Base-by-base conservation (phyloP, 495 filamentous ascomycete species). In the Penicillium longicatenatum region DNA sequence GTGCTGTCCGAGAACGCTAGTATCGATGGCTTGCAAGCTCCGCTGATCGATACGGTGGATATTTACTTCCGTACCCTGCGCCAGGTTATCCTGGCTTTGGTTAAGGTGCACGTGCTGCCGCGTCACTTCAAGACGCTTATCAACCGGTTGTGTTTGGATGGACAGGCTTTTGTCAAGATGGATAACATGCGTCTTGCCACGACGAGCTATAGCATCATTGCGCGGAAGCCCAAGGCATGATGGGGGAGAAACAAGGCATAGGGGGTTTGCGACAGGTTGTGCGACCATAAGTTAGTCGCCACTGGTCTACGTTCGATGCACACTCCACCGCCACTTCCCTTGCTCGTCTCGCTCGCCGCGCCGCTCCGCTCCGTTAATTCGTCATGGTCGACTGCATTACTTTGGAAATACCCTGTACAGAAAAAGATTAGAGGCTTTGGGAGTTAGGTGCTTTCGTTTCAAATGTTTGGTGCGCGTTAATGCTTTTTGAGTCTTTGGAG, bases 151-250 rank as follows among this genome's bases (percentile, higher is more conserved):
- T 84, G 82, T 58, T 65, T 85, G 30, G 83, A 86, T 57, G 81
- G 83, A 0, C 73, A 84, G 61, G 83, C 84, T 0, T 86, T 86
- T 53, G 78, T 86, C 54, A 78, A 85, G 75, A 85, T 85, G 80
- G 84, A 86, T 52, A 79, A 69, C 31, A 81, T 83, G 78, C 79
- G 82, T 14, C 69, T 86, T 17, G 79, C 82, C 21, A 81, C 82
- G 7, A 86, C 84, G 24, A 85, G 81, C 51, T 86, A 86, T 52
- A 82, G 83, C 58, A 78, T 85, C 59, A 77, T 86, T 52, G 84
- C 83, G 9, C 78, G 81, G 70, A 86, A 86, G 69, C 84, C 82
- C 4, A 45, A 44, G n/a, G 57, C 57, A 52, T 67, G 54, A 53
- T 45, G 35, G 14, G n/a, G 12, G 29, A 29, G 46, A 29, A 49